These are phyloP conservation scores for Scopulariopsis brevicaulis DNA, from an alignment of 2,329 filamentous ascomycete genomes.

Conservation along the genomic window DNA sequence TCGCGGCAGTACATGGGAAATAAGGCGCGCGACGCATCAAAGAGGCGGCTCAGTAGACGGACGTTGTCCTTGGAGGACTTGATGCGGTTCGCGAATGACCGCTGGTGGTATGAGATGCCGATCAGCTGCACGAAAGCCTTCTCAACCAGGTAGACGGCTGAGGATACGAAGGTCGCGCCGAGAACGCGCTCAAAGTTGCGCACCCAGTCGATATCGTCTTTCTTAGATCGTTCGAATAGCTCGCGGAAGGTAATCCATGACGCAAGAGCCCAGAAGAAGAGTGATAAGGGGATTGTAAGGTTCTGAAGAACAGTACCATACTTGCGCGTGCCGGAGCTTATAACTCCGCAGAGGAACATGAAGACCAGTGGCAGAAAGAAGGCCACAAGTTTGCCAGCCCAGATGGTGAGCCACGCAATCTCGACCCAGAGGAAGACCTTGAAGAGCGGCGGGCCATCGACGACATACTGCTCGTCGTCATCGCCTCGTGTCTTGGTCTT, in stretches of 20 bases:
- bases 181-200: constrained; percentile 53
- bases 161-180: constrained; percentile 54
- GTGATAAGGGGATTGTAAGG: constrained; percentile 53
- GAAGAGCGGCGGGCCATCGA: constrained; percentile 38
- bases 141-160: constrained; percentile 61
- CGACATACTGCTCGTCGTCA: constrained; percentile 10
- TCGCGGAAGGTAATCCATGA: constrained; percentile 51
- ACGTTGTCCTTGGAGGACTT: constrained; percentile 84
- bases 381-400: constrained; percentile 55
- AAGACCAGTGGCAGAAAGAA: constrained; percentile 49
- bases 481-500: constrained; percentile 5
- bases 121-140: constrained; percentile 73
- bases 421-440: constrained; percentile 59
- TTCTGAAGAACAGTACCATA: constrained; percentile 55
- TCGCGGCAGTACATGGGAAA: constrained; percentile 91
- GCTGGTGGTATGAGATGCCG: constrained; percentile 74
- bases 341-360: constrained; percentile 58
- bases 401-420: constrained; percentile 55
- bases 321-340: constrained; percentile 59
- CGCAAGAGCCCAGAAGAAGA: constrained; percentile 58
- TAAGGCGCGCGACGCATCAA: constrained; percentile 76
- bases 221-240: constrained; percentile 26
- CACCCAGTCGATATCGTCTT: constrained; percentile 36
- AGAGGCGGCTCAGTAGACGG: constrained; percentile 69
- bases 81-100: constrained; percentile 74